Evolutionary conservation across 1,139 yeast genomes (phyloP), one percentile per base, ranked within the genome.

Genomic region (Yamadazyma dendronema): DNA sequence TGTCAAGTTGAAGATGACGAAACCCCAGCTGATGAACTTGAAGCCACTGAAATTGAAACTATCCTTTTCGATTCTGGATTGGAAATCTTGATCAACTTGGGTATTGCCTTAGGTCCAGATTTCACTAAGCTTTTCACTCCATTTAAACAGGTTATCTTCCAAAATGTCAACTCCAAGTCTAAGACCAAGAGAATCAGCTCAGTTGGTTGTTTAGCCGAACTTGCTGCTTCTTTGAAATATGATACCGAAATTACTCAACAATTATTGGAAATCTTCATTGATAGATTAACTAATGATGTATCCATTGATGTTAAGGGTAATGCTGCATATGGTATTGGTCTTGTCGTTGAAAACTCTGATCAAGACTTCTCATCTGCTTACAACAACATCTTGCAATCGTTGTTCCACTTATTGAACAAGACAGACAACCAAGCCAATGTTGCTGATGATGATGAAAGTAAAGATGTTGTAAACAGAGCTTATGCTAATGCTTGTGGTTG

Each of bases 401-500:
- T 92, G 55, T 89, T 88, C 65, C 83, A 84, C 54, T 70, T 90
- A 54, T 73, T 92, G 57, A 78, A 74, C 54, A 84, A 84, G 63
- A 87, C 89, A 36, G 94, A 85, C 57, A 79, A 77, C 50, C 78
- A 79, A 61, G 81, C 80, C 48, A 69, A 71, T 38, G 68, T 72
- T 51, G 65, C 68, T 41, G 64, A 68, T 41, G 75, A 72, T 42
- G 94, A 83, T 48, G 95, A 86, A 60, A 77, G 87, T 34, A 77
- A 76, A 58, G 96, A 89, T 48, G 85, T 81, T 44, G 78, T 87
- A 48, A 81, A 84, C 62, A 78, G 97, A 65, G 81, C 95, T 11
- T 79, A 81, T 51, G 96, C 97, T 44, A 92, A 92, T 61, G 96
- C 96, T 6, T 85, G 95, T 62, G 99, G 99, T 33, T 92, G 98